Evolutionary conservation across 2,329 filamentous ascomycete genomes (phyloP).

Genomic region (Diaporthe sp.): DNA sequence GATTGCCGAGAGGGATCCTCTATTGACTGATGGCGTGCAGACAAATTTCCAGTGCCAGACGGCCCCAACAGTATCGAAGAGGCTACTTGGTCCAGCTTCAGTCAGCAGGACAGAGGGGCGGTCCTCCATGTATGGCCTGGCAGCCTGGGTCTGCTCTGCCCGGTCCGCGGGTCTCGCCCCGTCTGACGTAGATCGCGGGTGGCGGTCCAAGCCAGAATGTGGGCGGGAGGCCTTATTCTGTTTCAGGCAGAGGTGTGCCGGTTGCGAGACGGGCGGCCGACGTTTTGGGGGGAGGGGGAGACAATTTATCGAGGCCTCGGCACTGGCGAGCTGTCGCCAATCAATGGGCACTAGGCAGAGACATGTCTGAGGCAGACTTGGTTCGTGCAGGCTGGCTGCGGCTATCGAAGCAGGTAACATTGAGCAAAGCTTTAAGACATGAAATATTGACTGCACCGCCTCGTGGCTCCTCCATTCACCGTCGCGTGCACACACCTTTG

Average conservation of each 20-base stretch:
- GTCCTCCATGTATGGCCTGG: not conserved
- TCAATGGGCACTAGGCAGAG: no score
- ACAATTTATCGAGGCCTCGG: slow-evolving; percentile 1
- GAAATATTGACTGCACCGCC: not conserved
- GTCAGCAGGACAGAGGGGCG: not conserved
- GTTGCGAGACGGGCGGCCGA: slow-evolving; percentile 11
- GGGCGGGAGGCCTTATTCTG: slow-evolving; percentile 1
- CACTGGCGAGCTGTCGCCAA: not conserved
- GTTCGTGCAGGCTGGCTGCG: not conserved
- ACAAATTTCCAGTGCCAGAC: no score
- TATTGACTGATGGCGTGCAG: no score
- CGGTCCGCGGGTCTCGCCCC: slow-evolving; percentile 1
- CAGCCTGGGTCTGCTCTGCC: not conserved
- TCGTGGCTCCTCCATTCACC: not conserved
- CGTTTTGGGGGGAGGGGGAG: no score
- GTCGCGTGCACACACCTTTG: not conserved
- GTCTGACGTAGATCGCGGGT: not conserved
- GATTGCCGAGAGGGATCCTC: not conserved
- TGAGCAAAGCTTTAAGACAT: not conserved
- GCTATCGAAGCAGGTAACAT: not conserved
- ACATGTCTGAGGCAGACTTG: not conserved
- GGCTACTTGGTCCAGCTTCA: not conserved
- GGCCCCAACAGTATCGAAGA: no score
- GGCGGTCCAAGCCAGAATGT: not conserved
- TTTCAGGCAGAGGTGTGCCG: slow-evolving; percentile 18